phyloP scores from a whole-genome alignment of 768 basidiomycete species.

The Serendipita sp. region DNA sequence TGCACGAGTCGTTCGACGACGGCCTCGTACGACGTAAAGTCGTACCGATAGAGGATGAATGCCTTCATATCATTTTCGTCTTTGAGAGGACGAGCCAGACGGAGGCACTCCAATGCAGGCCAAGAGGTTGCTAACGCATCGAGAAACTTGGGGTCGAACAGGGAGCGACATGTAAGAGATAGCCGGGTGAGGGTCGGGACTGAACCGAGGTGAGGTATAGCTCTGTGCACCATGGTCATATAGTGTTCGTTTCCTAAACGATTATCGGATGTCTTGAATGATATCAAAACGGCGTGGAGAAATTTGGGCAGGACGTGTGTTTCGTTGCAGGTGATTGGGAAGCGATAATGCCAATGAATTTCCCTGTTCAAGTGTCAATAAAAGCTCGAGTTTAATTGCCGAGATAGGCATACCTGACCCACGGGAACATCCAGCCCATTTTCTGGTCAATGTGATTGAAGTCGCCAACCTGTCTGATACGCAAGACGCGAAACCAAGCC shows the following conservation, averaged over 20 bases:
- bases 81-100: not conserved
- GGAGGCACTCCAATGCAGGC: not conserved
- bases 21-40: not conserved
- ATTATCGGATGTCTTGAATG: constrained; percentile 3
- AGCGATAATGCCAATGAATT: constrained; percentile 4
- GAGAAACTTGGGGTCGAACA: not conserved
- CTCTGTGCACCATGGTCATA: constrained; percentile 3
- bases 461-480: not conserved
- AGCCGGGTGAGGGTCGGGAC: not conserved
- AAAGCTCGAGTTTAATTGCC: not conserved
- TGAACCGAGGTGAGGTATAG: not conserved
- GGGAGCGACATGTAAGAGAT: not conserved
- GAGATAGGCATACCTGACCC: not conserved
- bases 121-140: not conserved
- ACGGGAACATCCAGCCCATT: not conserved
- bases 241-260: not conserved
- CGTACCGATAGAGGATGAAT: not conserved
- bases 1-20: not conserved
- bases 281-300: constrained; percentile 2
- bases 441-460: constrained; percentile 4
- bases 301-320: constrained; percentile 2
- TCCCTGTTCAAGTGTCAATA: not conserved
- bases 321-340: constrained; percentile 4
- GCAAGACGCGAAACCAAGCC: not conserved
- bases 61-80: not conserved